Base-by-base conservation (phyloP, 2,329 filamentous ascomycete species). In the Epichloe baconii region DNA sequence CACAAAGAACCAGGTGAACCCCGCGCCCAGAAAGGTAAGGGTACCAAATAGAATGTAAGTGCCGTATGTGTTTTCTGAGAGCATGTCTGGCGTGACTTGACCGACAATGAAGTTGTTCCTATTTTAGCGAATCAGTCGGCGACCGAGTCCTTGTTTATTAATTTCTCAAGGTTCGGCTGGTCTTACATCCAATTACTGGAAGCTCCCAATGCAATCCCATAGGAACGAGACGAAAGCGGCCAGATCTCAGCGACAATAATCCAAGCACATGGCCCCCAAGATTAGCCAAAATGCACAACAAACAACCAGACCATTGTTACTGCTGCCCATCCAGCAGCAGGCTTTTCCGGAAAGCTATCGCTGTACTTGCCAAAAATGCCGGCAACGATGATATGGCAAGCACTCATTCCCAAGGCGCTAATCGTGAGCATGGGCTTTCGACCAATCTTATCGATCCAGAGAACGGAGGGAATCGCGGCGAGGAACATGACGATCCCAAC, bases 201-300 rank as follows among this genome's bases (percentile, higher is more conserved):
- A 11, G 11, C 42, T 44, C 42, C 42, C 6, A 31, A 21, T 15
- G 23, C 19, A 15, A 44, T 23, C 4, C 23, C 23, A 44, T 26
- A 4, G 15, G 4, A 23, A 26, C 42, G 23, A 23, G 14, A 44
- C 12, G 42, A 26, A 11, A 44, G 11, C 12, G 12, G 14, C 42
- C 12, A 89, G 42, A 89, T 79, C 66, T 88, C 85, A 2, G 83
- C 78, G 1, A 87, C 76, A 51, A 89, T 73, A 54, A 87, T 85
- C 85, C 85, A 88, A 0, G 81, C 77, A 58, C 80, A 83, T 2
- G 84, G 85, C 0, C 84, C 83, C 85, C 85, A 89, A 0, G 77
- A 81, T 62, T 86, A 88, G 19, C 19, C 19, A 19, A 19, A 89
- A 64, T 85, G 78, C 34, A 86, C 71, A 31, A 86, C 80, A 56